Conservation (phyloP, 306 rosid species). For the Malus sylvestris region DNA sequence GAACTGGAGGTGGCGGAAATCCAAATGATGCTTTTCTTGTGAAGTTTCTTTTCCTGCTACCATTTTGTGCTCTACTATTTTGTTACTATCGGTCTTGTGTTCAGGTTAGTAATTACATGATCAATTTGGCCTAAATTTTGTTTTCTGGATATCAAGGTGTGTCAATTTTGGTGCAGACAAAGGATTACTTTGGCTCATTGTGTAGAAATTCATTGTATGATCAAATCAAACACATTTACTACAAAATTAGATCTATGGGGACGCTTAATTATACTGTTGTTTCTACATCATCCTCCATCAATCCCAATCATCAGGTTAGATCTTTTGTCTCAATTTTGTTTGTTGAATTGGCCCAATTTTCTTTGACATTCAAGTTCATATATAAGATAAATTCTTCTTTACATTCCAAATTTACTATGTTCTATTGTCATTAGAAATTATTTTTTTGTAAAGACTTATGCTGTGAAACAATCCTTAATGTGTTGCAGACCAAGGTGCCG, state of each 20-base stretch:
- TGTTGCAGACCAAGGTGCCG: conserved; percentile 64
- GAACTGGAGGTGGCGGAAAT: conserved; percentile 81
- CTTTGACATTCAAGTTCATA: conserved; percentile 1
- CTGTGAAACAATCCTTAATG: conserved; percentile 28
- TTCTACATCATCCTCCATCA: conserved; percentile 39
- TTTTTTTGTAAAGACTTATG: conserved; percentile 21
- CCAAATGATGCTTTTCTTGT: conserved; percentile 73
- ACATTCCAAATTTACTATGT: neutral
- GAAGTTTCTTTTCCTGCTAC: conserved; percentile 66
- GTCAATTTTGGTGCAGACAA: conserved; percentile 43
- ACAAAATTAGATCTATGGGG: conserved; percentile 65
- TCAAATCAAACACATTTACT: conserved; percentile 58
- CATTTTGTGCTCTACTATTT: conserved; percentile 57
- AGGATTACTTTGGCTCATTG: conserved; percentile 38
- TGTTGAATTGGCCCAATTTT: neutral
- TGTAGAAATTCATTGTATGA: conserved; percentile 65
- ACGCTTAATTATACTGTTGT: conserved; percentile 49
- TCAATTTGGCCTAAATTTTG: conserved; percentile 7
- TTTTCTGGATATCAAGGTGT: conserved; percentile 12
- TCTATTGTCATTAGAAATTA: neutral
- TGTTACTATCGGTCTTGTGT: conserved; percentile 49
- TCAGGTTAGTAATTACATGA: conserved; percentile 46
- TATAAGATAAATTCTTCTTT: neutral
- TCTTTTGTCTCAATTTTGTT: conserved; percentile 11
- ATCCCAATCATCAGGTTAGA: conserved; percentile 56